A percentile compares a stretch with the other conserved stretches of the same genome.
These are phyloP conservation scores for Colletotrichum lupini DNA, from an alignment of 2,329 filamentous ascomycete species.

Conservation along the genomic window DNA sequence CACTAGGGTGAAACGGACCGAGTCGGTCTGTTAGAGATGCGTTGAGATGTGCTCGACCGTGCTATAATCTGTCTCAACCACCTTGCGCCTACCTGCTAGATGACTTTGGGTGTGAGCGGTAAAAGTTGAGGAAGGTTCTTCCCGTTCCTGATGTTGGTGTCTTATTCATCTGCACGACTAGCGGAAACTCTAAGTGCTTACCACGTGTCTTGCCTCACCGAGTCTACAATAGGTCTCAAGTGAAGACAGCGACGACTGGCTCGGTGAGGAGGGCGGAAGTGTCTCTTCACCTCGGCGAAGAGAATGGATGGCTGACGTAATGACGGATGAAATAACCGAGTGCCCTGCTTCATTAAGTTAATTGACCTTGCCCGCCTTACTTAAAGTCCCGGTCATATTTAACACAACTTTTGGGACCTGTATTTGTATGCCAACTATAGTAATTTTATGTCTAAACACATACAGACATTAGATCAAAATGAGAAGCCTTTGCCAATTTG, in stretches of 20 bases:
- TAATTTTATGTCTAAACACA: not conserved
- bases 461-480: not conserved
- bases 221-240: not conserved
- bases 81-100: not conserved
- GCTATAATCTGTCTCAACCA: constrained; percentile 7
- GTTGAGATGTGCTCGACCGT: constrained; percentile 20
- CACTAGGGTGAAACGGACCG: constrained; percentile 29
- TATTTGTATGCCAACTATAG: not conserved
- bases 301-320: constrained; percentile 5
- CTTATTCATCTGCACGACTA: constrained; percentile 17
- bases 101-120: not conserved
- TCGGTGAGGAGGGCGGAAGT: not conserved
- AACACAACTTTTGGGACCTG: not conserved
- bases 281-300: not conserved
- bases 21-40: constrained; percentile 19
- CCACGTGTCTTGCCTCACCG: not conserved
- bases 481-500: not conserved
- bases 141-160: not conserved
- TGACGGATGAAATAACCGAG: too few species aligned
- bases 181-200: not conserved
- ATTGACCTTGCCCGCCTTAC: too few species aligned
- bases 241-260: not conserved
- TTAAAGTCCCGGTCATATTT: too few species aligned
- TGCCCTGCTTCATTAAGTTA: too few species aligned
- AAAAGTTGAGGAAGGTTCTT: not conserved